A percentile compares a stretch with the other conserved stretches of the same genome.
Conservation (phyloP, 2,329 filamentous ascomycete species). For the Chalaropsis ovoidea region DNA sequence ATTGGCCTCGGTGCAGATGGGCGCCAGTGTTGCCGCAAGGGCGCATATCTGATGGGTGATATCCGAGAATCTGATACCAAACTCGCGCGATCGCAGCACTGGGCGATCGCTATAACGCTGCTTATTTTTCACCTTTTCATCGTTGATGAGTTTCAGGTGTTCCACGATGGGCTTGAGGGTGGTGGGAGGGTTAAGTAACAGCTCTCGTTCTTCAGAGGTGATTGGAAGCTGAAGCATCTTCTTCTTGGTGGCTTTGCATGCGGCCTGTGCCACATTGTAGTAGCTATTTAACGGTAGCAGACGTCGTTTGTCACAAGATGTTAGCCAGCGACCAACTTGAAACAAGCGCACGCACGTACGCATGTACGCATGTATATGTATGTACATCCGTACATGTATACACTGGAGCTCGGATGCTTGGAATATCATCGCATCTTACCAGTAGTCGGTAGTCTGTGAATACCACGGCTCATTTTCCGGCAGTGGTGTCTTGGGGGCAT, state of each 20-base stretch:
- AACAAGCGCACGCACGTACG: background rate
- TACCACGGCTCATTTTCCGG: constrained; percentile 14
- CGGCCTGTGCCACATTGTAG: constrained; percentile 20
- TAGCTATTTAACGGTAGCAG: constrained; percentile 6
- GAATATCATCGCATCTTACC: constrained; percentile 6
- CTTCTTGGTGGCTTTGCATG: constrained; percentile 20
- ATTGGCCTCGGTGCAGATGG: constrained; percentile 17
- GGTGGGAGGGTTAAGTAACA: constrained; percentile 7
- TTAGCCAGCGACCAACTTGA: background rate
- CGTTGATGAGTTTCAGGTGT: constrained; percentile 4
- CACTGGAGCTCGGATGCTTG: background rate
- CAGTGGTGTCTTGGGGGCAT: background rate
- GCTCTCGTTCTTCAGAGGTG: constrained; percentile 14
- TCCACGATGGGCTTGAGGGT: background rate
- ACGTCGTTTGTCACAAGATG: background rate
- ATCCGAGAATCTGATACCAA: constrained; percentile 6
- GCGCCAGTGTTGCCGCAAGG: background rate
- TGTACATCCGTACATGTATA: background rate
- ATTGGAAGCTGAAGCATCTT: constrained; percentile 19
- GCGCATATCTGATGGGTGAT: constrained; percentile 6
- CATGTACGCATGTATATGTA: background rate
- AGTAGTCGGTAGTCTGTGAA: constrained; percentile 15
- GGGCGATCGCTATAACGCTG: constrained; percentile 13
- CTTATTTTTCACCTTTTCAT: constrained; percentile 13
- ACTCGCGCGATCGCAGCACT: constrained; percentile 4